Percentiles rank a stretch among this genome's conserved stretches.
phyloP scores from a whole-genome alignment of 2,329 filamentous ascomycete species.

The Exophiala xenobiotica region DNA sequence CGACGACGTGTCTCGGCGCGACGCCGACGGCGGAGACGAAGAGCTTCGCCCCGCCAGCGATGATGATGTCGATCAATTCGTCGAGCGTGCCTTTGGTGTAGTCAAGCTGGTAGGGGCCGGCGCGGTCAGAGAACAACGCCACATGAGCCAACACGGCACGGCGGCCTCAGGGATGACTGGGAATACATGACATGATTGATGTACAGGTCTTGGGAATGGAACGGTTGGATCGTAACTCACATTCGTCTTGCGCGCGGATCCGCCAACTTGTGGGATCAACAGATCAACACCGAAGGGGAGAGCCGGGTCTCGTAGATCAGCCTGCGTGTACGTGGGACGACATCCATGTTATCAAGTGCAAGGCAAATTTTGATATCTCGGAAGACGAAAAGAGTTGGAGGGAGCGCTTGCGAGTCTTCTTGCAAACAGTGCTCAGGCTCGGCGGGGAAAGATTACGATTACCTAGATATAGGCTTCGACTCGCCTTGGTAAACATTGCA shows the following conservation, averaged over 20 bases:
- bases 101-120: constrained; percentile 59
- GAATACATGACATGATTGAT: too few relatives aligned
- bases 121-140: too few relatives aligned
- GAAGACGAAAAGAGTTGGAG: too few relatives aligned
- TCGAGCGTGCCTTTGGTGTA: constrained; percentile 79
- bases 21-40: constrained; percentile 81
- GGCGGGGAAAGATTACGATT: too few relatives aligned
- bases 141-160: too few relatives aligned
- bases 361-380: not conserved
- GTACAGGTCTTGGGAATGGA: too few relatives aligned
- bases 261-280: constrained; percentile 76
- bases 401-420: too few relatives aligned
- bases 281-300: constrained; percentile 81
- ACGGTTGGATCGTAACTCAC: constrained; percentile 8
- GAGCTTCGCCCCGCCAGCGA: constrained; percentile 69
- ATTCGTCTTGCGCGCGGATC: constrained; percentile 70
- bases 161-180: too few relatives aligned
- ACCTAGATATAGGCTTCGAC: too few relatives aligned
- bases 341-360: not conserved
- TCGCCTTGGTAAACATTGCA: too few relatives aligned
- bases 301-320: constrained; percentile 57
- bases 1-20: constrained; percentile 66
- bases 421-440: too few relatives aligned
- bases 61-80: constrained; percentile 74
- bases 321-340: constrained; percentile 41